Base-by-base conservation (phyloP, 495 filamentous ascomycete genomes). In the Talaromyces stipitatus region DNA sequence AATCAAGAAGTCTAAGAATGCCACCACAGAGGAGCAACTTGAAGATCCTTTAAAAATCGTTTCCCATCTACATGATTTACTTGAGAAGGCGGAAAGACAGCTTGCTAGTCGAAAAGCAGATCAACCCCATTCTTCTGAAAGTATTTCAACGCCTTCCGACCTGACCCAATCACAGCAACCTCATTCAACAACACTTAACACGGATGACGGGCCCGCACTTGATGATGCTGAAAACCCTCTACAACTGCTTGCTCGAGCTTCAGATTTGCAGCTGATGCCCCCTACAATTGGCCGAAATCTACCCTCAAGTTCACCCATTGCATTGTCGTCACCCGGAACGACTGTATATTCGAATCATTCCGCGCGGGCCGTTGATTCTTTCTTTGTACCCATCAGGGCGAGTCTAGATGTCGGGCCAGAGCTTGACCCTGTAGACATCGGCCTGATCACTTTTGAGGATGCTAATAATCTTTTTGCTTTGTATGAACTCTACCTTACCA, bases 151-250 rank as follows among this genome's bases (percentile, higher is more conserved):
- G 12, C 10, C n/a, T n/a, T n/a, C 22, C n/a, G 36, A 2, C n/a
- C 0, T 20, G n/a, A 16, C 36, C 3, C 36, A 41, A 7, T 41
- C 45, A 9, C 20, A 48, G 20, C 20, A 48, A 48, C 24, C 45
- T 20, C 38, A 33, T 54, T 4, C 52, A 23, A 3, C 36, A 12
- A 46, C 16, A 10, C 24, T 53, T 36, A 66, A 54, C 52, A 60
- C 54, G 26, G 75, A 78, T 12, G 80, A 84, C 20, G 70, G 74
- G 33, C 72, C 87, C 11, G 79, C 81, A 23, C 64, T 89, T 4
- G 85, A 88, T 58, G 85, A 88, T 69, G 85, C 85, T 16, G 86
- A 89, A 61, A 89, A 89, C 57, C 86, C 86, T 0, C 68, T 89
- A 9, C 85, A 89, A 62, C 66, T 89, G 2, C 77, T 89, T 20